Evolutionary conservation across 768 basidiomycete species (phyloP).

Genomic region (Cyclocybe aegerita): DNA sequence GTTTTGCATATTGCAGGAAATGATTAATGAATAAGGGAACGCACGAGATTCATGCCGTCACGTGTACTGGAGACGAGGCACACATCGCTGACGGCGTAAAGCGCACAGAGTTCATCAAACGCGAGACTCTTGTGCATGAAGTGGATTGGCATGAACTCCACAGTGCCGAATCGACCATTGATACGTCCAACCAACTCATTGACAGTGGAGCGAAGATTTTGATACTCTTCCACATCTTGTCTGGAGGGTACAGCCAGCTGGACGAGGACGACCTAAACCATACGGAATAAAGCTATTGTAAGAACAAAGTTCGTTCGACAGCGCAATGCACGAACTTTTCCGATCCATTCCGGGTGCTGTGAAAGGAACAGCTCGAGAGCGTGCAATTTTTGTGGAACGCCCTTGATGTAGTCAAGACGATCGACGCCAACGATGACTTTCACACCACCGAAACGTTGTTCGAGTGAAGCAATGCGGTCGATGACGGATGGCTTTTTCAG

Average conservation of each 20-base stretch:
- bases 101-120: constrained; percentile 95
- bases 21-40: constrained; percentile 26
- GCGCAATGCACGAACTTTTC: constrained; percentile 58
- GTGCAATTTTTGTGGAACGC: constrained; percentile 97
- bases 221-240: constrained; percentile 99
- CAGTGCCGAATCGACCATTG: constrained; percentile 97
- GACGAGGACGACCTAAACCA: constrained; percentile 79
- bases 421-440: constrained; percentile 99
- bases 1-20: constrained; percentile 20
- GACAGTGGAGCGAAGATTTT: constrained; percentile 92
- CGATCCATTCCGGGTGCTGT: constrained; percentile 99
- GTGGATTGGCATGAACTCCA: constrained; percentile 99
- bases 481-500: constrained; percentile 79
- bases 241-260: constrained; percentile 97
- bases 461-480: constrained; percentile 75
- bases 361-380: constrained; percentile 95
- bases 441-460: constrained; percentile 89
- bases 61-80: constrained; percentile 94
- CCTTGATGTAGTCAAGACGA: constrained; percentile 99
- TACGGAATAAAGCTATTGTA: constrained; percentile 5
- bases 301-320: background rate
- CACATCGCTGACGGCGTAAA: constrained; percentile 95
- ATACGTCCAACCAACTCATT: constrained; percentile 98
- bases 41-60: constrained; percentile 98
- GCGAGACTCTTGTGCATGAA: constrained; percentile 96